phyloP scores from a whole-genome alignment of 1,139 yeast species.

The Debaryomyces fabryi region DNA sequence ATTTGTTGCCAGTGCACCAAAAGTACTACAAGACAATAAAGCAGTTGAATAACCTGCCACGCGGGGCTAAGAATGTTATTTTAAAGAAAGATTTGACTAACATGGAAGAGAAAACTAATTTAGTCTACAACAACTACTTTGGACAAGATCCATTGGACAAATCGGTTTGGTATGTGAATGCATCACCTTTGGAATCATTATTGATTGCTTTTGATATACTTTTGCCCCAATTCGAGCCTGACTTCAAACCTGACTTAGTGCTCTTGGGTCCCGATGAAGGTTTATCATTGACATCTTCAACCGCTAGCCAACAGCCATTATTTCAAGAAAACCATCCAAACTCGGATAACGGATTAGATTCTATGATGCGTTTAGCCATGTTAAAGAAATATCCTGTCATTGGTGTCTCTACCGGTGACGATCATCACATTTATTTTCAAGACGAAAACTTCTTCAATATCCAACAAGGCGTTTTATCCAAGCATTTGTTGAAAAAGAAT shows the following conservation, averaged over 20 bases:
- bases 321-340: conserved; percentile 9
- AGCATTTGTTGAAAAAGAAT: conserved; percentile 22
- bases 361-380: conserved; percentile 25
- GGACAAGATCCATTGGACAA: conserved; percentile 41
- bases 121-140: conserved; percentile 18
- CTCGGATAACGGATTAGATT: conserved; percentile 16
- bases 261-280: conserved; percentile 46
- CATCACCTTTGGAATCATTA: conserved; percentile 33
- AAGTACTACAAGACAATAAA: conserved; percentile 28
- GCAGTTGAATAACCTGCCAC: conserved; percentile 18
- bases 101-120: background rate
- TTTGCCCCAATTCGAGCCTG: conserved; percentile 33
- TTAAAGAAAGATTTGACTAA: conserved; percentile 11
- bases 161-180: conserved; percentile 44
- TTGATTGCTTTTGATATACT: conserved; percentile 37
- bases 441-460: conserved; percentile 30
- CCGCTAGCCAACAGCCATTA: conserved; percentile 11
- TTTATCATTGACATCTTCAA: conserved; percentile 18
- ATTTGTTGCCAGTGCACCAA: conserved; percentile 36
- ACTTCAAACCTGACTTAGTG: conserved; percentile 39
- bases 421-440: conserved; percentile 36
- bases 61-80: conserved; percentile 26
- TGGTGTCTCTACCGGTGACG: conserved; percentile 30
- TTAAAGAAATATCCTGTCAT: conserved; percentile 32
- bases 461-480: conserved; percentile 14